Evolutionary conservation across 257 asterid genomes (phyloP), one percentile per base, ranked within the genome.

Genomic region (Nicotiana knightiana): DNA sequence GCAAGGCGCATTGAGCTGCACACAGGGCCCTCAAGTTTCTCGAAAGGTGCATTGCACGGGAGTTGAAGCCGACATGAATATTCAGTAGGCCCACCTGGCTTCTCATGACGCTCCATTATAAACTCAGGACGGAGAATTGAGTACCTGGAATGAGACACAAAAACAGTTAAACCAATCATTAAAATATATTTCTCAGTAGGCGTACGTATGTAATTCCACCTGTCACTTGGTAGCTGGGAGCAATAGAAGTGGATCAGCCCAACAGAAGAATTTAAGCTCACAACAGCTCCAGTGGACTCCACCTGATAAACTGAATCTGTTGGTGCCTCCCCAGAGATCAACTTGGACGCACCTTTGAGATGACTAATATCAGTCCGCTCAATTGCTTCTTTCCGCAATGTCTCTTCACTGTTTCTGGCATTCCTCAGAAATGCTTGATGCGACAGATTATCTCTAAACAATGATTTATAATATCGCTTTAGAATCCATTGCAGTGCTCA

Each of bases 311-410:
- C 85, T 68, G 93, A 83, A 80, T 83, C 93, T 84, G 90, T 89
- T 79, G 87, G 55, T 81, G 90, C 86, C 89, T 90, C 97, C 17
- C 83, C 93, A 81, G 97, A 85, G 82, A 82, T 85, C 76, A 87
- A 85, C 84, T 81, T 86, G 87, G 91, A 76, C 78, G 89, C 84
- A 86, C 90, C 97, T 90, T 92, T 90, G 85, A 96, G 86, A 85
- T 96, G 99, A 88, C 99, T 94, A 85, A 96, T 91, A 87, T 96
- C 97, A 70, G 99, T 96, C 90, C 99, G 91, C 92, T 96, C 97
- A 83, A 94, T 89, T 78, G 99, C 99, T 90, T 96, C 99, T 91
- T 91, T 96, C 80, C 99, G 93, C 93, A 96, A 82, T 15, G 99
- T 96, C 87, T 92, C 98, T 87, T 96, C 99, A 87, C 99, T 96